Conservation (phyloP, 257 asterid species). For the Euphrasia confusa region DNA sequence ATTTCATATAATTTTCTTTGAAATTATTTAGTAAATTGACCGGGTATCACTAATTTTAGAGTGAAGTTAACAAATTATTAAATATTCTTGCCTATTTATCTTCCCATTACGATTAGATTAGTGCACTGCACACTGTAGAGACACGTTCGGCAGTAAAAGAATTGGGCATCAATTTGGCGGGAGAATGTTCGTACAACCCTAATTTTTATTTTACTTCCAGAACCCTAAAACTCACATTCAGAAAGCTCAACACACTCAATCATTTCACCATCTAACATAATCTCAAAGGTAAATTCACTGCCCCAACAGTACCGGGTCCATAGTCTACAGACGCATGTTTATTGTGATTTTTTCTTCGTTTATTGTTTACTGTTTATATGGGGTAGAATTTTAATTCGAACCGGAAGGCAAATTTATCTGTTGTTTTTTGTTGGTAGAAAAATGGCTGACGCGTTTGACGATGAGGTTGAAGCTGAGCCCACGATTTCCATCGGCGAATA, state of each 20-base stretch:
- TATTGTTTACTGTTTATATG: background rate
- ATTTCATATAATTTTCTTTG: too few relatives aligned
- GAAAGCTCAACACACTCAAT: background rate
- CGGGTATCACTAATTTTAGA: too few relatives aligned
- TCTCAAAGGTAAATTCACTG: background rate
- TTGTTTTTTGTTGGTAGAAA: slow-evolving; percentile 18
- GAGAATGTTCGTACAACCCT: background rate
- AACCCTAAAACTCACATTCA: background rate
- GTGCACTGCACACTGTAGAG: too few relatives aligned
- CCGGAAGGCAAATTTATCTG: background rate
- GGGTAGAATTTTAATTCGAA: background rate
- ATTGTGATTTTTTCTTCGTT: background rate
- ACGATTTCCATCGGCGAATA: slow-evolving; percentile 74
- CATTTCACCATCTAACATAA: background rate
- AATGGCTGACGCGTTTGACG: slow-evolving; percentile 69
- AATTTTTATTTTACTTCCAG: background rate
- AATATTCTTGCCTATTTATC: too few relatives aligned
- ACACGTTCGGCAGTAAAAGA: background rate
- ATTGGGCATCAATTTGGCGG: background rate
- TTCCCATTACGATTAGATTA: too few relatives aligned
- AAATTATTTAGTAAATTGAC: too few relatives aligned
- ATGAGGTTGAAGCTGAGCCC: slow-evolving; percentile 55
- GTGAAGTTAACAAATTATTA: too few relatives aligned
- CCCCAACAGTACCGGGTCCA: too few relatives aligned
- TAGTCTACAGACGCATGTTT: too few relatives aligned